Evolutionary conservation across 352 stramenopile species (phyloP).

Genomic region (Phytophthora multivora): DNA sequence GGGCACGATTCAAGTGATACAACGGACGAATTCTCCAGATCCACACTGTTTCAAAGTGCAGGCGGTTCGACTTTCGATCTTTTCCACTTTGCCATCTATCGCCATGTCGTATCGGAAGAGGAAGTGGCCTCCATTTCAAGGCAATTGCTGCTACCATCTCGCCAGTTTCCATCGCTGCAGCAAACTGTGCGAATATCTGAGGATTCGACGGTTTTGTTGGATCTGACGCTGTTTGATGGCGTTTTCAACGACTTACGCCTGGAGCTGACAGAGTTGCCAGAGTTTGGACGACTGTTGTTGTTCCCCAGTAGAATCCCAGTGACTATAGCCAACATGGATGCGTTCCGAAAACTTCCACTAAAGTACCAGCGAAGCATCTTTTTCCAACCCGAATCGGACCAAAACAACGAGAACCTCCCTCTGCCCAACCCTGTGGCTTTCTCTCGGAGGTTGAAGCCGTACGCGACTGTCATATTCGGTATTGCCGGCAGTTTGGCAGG

Average conservation of each 20-base stretch:
- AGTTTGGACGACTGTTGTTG: constrained; percentile 57
- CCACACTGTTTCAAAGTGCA: constrained; percentile 44
- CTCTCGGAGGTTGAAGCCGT: constrained; percentile 39
- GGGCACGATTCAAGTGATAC: constrained; percentile 2
- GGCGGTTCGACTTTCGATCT: constrained; percentile 63
- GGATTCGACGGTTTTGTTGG: constrained; percentile 49
- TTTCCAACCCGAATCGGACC: constrained; percentile 45
- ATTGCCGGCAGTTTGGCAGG: constrained; percentile 38
- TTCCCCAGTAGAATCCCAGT: constrained; percentile 54
- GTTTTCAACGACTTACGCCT: constrained; percentile 66
- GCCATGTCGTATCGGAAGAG: constrained; percentile 33
- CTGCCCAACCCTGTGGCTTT: constrained; percentile 42
- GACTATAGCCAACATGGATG: constrained; percentile 35
- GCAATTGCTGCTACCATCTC: constrained; percentile 42
- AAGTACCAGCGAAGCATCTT: constrained; percentile 56
- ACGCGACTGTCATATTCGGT: constrained; percentile 40
- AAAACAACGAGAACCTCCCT: constrained; percentile 58
- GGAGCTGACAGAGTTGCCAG: constrained; percentile 50
- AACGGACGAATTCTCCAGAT: constrained; percentile 29
- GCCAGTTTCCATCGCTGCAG: constrained; percentile 39
- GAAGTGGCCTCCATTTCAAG: constrained; percentile 31
- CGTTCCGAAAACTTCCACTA: constrained; percentile 50
- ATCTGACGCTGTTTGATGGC: constrained; percentile 61
- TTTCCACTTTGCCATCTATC: constrained; percentile 78
- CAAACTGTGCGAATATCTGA: constrained; percentile 48